Conservation (phyloP, 2,329 filamentous ascomycete species). For the Pseudocercospora cruenta region DNA sequence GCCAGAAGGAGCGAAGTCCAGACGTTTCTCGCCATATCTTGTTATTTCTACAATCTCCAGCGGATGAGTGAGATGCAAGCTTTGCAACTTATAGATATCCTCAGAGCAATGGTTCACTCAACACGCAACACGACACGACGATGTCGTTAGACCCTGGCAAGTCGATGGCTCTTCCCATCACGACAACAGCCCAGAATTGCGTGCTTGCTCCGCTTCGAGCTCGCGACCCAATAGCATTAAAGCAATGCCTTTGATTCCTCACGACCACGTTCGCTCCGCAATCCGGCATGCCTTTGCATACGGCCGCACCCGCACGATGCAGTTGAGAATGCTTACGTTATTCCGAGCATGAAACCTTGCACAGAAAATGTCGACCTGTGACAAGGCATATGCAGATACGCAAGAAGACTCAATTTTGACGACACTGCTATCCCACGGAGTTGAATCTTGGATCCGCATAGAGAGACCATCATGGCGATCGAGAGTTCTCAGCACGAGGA, state of each 20-base stretch:
- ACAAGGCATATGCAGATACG: not conserved
- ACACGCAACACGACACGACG: too few relatives aligned
- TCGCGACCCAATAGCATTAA: not conserved
- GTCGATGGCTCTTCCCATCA: too few relatives aligned
- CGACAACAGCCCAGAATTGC: slow-evolving; percentile 1
- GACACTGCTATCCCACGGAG: too few relatives aligned
- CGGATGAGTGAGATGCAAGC: too few relatives aligned
- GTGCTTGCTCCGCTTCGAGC: slow-evolving; percentile 3
- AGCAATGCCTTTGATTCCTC: slow-evolving; percentile 4
- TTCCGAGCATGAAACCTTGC: not conserved
- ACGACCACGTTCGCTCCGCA: not conserved
- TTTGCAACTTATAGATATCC: too few relatives aligned
- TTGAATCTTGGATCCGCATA: too few relatives aligned
- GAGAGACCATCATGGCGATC: not conserved
- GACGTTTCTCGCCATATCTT: too few relatives aligned
- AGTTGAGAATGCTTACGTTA: not conserved
- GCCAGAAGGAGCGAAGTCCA: too few relatives aligned
- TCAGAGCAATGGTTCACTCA: too few relatives aligned
- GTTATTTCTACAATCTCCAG: too few relatives aligned
- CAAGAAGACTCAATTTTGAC: not conserved
- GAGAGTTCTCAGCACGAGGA: not conserved
- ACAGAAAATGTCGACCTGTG: not conserved
- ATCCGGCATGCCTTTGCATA: not conserved
- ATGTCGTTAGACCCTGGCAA: too few relatives aligned
- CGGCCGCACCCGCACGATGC: too few relatives aligned